Percentiles rank a stretch among this genome's conserved stretches.
These are phyloP conservation scores for Trichoderma virens DNA, from an alignment of 495 filamentous ascomycete species.

Conservation along the genomic window DNA sequence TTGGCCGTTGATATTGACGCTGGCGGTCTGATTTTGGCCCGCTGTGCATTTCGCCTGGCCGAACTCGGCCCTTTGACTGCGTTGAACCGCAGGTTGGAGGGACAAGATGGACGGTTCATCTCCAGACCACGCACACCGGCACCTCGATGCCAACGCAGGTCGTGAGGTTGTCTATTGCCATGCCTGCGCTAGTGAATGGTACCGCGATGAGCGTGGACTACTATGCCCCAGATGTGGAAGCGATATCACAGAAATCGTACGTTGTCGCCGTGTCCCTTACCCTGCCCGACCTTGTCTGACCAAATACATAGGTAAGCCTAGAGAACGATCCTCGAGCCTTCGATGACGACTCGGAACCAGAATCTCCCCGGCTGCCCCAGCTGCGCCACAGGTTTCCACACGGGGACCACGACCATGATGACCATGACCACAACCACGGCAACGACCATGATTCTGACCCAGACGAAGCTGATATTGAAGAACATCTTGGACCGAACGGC, in stretches of 20 bases:
- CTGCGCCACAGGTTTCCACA: slow-evolving; percentile 18
- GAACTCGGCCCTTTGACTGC: slow-evolving; percentile 41
- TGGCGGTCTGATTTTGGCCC: slow-evolving; percentile 32
- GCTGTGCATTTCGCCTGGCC: slow-evolving; percentile 39
- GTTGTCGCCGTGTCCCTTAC: slow-evolving; percentile 18
- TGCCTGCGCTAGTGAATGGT: slow-evolving; percentile 71
- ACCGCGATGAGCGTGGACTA: slow-evolving; percentile 54
- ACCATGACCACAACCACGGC: slow-evolving; percentile 31
- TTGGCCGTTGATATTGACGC: too few species aligned
- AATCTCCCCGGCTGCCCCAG: slow-evolving; percentile 2
- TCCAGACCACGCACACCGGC: slow-evolving; percentile 11
- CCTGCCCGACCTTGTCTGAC: slow-evolving; percentile 17
- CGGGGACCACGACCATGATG: slow-evolving; percentile 29
- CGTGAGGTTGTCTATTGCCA: slow-evolving; percentile 79
- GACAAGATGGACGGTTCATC: slow-evolving; percentile 35
- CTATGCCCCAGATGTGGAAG: slow-evolving; percentile 67
- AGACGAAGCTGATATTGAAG: slow-evolving; percentile 40
- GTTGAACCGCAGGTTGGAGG: slow-evolving; percentile 30
- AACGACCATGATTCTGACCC: slow-evolving; percentile 36
- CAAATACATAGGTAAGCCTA: slow-evolving; percentile 25
- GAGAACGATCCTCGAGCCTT: slow-evolving; percentile 34
- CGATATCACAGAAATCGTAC: slow-evolving; percentile 80
- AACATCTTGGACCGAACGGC: slow-evolving; percentile 39
- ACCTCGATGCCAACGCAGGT: slow-evolving; percentile 34
- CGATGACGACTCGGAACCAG: slow-evolving; percentile 17